These are phyloP conservation scores for Colletotrichum euphorbiae DNA, from an alignment of 2,329 filamentous ascomycete species.

Conservation along the genomic window DNA sequence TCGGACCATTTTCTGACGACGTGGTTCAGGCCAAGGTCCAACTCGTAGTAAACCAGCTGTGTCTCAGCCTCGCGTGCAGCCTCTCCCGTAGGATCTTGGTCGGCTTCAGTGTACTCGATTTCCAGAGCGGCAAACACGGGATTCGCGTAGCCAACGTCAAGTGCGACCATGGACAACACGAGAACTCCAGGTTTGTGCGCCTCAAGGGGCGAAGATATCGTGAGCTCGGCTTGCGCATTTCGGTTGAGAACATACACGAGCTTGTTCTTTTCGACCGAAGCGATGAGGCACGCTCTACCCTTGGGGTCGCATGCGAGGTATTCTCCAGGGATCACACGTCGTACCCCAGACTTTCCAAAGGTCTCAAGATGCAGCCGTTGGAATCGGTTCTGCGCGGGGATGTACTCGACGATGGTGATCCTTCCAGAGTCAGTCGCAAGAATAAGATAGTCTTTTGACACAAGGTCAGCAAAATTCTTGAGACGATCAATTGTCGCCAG, in stretches of 20 bases:
- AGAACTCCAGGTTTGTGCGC: slow-evolving; percentile 93
- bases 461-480: slow-evolving; percentile 37
- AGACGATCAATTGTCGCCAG: slow-evolving; percentile 28
- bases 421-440: slow-evolving; percentile 95
- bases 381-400: slow-evolving; percentile 87
- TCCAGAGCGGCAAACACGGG: slow-evolving; percentile 96
- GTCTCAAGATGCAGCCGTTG: slow-evolving; percentile 94
- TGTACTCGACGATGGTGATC: slow-evolving; percentile 93
- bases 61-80: slow-evolving; percentile 88
- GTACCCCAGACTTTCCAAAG: slow-evolving; percentile 95
- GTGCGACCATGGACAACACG: slow-evolving; percentile 85
- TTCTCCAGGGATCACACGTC: slow-evolving; percentile 93
- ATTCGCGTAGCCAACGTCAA: slow-evolving; percentile 97
- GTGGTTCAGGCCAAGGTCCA: slow-evolving; percentile 96
- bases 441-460: slow-evolving; percentile 86
- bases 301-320: slow-evolving; percentile 97
- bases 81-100: slow-evolving; percentile 89
- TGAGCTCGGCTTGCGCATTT: slow-evolving; percentile 92
- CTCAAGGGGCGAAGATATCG: slow-evolving; percentile 96
- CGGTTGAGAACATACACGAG: slow-evolving; percentile 98
- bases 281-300: slow-evolving; percentile 92
- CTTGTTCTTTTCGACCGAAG: slow-evolving; percentile 98
- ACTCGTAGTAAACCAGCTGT: slow-evolving; percentile 94
- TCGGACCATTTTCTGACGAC: slow-evolving; percentile 98
- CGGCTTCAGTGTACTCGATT: slow-evolving; percentile 90